Conservation (phyloP, 2,329 filamentous ascomycete species). For the Corynespora cassiicola region DNA sequence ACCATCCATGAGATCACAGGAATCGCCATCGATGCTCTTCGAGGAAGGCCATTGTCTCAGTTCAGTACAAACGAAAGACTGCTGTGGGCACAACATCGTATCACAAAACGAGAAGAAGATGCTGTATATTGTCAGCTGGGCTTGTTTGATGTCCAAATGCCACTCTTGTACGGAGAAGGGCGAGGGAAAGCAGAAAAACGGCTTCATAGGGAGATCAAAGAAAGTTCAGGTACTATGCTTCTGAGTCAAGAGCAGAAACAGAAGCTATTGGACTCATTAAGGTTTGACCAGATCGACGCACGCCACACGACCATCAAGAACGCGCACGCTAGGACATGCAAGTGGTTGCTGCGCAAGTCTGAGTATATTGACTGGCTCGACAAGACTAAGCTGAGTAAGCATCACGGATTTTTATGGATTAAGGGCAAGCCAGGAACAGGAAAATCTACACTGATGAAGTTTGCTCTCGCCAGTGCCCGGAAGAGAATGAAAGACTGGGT, state of each 20-base stretch:
- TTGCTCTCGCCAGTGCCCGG: slow-evolving; percentile 16
- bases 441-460: slow-evolving; percentile 52
- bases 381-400: slow-evolving; percentile 18
- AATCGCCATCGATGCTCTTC: slow-evolving; percentile 5
- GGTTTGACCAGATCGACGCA: slow-evolving; percentile 46
- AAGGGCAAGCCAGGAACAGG: slow-evolving; percentile 36
- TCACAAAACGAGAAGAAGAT: slow-evolving; percentile 25
- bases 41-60: background rate
- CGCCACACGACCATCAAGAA: slow-evolving; percentile 41
- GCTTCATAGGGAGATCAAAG: slow-evolving; percentile 10
- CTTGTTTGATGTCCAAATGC: slow-evolving; percentile 19
- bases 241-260: slow-evolving; percentile 3
- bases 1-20: slow-evolving; percentile 14
- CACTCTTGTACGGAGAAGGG: slow-evolving; percentile 19
- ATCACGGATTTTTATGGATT: slow-evolving; percentile 54
- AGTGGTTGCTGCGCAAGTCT: slow-evolving; percentile 44
- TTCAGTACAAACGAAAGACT: slow-evolving; percentile 21
- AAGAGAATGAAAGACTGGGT: slow-evolving; percentile 3
- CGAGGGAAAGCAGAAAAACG: slow-evolving; percentile 15
- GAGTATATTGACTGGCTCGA: slow-evolving; percentile 49
- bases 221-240: slow-evolving; percentile 4
- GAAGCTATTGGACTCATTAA: slow-evolving; percentile 34
- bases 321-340: slow-evolving; percentile 45
- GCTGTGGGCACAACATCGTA: slow-evolving; percentile 26
- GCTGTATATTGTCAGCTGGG: slow-evolving; percentile 15